Conservation (phyloP, 768 basidiomycete species). For the Amanita fuliginea region DNA sequence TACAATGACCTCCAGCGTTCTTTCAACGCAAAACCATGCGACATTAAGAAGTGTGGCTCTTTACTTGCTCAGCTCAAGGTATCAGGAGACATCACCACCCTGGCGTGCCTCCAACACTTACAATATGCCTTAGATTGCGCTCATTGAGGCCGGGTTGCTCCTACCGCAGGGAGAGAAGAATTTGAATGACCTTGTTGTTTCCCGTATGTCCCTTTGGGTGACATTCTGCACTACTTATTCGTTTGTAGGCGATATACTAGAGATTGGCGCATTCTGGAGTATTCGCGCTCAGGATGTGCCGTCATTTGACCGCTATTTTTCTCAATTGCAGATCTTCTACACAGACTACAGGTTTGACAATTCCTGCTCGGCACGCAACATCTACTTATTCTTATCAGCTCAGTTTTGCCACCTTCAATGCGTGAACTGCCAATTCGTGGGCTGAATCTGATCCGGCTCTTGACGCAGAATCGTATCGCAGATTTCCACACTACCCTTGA, state of each 20-base stretch:
- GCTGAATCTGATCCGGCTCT: constrained; percentile 87
- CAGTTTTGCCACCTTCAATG: constrained; percentile 69
- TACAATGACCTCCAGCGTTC: constrained; percentile 59
- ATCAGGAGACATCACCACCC: not conserved
- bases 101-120: not conserved
- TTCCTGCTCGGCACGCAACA: not conserved
- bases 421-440: constrained; percentile 85
- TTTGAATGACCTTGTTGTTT: constrained; percentile 55
- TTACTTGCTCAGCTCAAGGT: constrained; percentile 74
- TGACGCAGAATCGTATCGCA: constrained; percentile 93
- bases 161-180: constrained; percentile 59
- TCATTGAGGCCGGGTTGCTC: constrained; percentile 69
- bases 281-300: constrained; percentile 82
- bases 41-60: constrained; percentile 55
- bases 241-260: constrained; percentile 76
- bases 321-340: constrained; percentile 85
- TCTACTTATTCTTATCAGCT: constrained; percentile 24
- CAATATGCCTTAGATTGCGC: constrained; percentile 46
- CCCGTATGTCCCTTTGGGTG: constrained; percentile 40
- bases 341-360: constrained; percentile 58
- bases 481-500: constrained; percentile 97
- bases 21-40: constrained; percentile 53
- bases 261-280: constrained; percentile 92
- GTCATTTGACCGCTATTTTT: constrained; percentile 91
- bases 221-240: not conserved